Evolutionary conservation across 1,284 basidiomycete genomes (phyloP).

Genomic region (Ustilago sp.): DNA sequence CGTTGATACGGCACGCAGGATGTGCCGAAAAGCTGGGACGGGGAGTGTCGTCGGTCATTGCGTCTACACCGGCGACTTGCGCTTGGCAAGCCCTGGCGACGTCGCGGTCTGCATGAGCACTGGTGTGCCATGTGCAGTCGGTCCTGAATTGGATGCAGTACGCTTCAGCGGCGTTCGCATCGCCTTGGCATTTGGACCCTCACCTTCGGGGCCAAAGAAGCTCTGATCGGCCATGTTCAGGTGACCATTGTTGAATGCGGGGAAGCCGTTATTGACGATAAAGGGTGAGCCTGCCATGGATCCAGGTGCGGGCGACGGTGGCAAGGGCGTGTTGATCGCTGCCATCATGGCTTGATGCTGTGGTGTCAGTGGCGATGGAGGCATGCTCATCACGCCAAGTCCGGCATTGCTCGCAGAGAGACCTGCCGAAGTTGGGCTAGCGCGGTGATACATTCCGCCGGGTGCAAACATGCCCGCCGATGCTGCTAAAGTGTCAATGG

Average conservation of each 20-base stretch:
- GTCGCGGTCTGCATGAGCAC: slow-evolving; percentile 32
- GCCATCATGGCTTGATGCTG: slow-evolving; percentile 57
- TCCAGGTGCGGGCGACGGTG: slow-evolving; percentile 57
- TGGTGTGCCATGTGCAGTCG: slow-evolving; percentile 43
- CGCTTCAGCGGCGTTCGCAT: slow-evolving; percentile 60
- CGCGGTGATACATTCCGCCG: slow-evolving; percentile 27
- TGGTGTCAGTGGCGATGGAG: slow-evolving; percentile 45
- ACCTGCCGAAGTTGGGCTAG: slow-evolving; percentile 44
- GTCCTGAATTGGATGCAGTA: slow-evolving; percentile 54
- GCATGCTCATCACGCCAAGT: slow-evolving; percentile 53
- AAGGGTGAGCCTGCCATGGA: slow-evolving; percentile 24
- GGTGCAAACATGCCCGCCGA: slow-evolving; percentile 31
- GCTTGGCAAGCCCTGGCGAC: slow-evolving; percentile 40
- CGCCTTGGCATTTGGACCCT: slow-evolving; percentile 55
- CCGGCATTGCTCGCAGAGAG: slow-evolving; percentile 45
- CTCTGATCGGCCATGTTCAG: slow-evolving; percentile 27
- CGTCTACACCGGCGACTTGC: slow-evolving; percentile 40
- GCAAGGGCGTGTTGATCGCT: slow-evolving; percentile 61
- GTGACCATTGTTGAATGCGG: slow-evolving; percentile 16
- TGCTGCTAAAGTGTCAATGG: slow-evolving; percentile 52
- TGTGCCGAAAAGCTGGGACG: neutral
- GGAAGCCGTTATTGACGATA: slow-evolving; percentile 31
- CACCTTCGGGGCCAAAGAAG: slow-evolving; percentile 36
- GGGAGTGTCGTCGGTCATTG: neutral
- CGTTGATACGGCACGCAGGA: neutral